These are phyloP conservation scores for Xylariomycetidae sp. DNA, from an alignment of 2,329 filamentous ascomycete species.

Conservation along the genomic window DNA sequence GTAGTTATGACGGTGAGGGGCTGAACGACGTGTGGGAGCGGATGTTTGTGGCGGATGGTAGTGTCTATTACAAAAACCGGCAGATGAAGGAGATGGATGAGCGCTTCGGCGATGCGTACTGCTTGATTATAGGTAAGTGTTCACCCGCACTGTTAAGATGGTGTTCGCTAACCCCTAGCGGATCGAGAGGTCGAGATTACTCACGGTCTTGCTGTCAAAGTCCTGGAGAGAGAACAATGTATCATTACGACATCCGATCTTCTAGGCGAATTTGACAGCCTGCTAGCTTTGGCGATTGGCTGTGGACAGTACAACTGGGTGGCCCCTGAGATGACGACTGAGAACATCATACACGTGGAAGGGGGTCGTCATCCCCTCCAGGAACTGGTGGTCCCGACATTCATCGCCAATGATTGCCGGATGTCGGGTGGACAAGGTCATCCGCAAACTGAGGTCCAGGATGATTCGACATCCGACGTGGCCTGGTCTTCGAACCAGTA, in stretches of 20 bases:
- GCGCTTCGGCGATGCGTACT: slow-evolving; percentile 79
- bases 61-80: slow-evolving; percentile 81
- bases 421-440: slow-evolving; percentile 55
- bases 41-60: slow-evolving; percentile 67
- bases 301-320: slow-evolving; percentile 70
- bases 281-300: slow-evolving; percentile 74
- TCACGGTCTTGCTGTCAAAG: slow-evolving; percentile 65
- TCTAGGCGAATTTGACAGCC: slow-evolving; percentile 81
- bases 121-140: slow-evolving; percentile 68
- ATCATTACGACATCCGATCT: slow-evolving; percentile 69
- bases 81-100: slow-evolving; percentile 78
- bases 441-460: slow-evolving; percentile 9
- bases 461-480: slow-evolving; percentile 4
- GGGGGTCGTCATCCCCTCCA: slow-evolving; percentile 84
- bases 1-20: slow-evolving; percentile 59
- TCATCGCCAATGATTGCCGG: slow-evolving; percentile 77
- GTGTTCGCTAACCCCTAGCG: slow-evolving; percentile 25
- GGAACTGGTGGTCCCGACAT: slow-evolving; percentile 74
- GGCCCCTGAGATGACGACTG: slow-evolving; percentile 62
- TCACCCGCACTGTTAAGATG: neutral
- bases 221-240: slow-evolving; percentile 64
- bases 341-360: slow-evolving; percentile 68
- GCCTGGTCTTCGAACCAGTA: slow-evolving; percentile 12
- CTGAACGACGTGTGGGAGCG: slow-evolving; percentile 65
- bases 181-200: slow-evolving; percentile 88